Percentiles rank a stretch among this genome's conserved stretches.
These are phyloP conservation scores for Saccharomycopsis sp. DNA, from an alignment of 805 yeast genomes.

Conservation along the genomic window DNA sequence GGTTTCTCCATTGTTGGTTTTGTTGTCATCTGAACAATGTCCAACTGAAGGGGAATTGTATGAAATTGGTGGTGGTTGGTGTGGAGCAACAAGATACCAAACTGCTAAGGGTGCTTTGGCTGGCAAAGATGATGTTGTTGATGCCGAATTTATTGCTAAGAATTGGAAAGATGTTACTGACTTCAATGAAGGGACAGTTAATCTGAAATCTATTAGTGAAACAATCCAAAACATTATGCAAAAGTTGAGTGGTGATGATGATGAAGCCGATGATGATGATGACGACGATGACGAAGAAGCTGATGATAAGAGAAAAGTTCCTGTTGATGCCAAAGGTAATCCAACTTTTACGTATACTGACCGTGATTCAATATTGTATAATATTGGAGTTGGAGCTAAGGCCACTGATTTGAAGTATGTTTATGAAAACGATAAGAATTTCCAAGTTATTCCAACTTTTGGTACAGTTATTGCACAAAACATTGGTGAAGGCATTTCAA, in stretches of 20 bases:
- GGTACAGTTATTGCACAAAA: slow-evolving; percentile 65
- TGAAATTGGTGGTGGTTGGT: slow-evolving; percentile 97
- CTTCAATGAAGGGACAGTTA: slow-evolving; percentile 34
- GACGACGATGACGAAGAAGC: slow-evolving; percentile 41
- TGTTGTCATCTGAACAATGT: slow-evolving; percentile 67
- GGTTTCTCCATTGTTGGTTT: slow-evolving; percentile 85
- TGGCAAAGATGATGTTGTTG: slow-evolving; percentile 34
- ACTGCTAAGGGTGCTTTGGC: slow-evolving; percentile 78
- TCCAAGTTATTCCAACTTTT: slow-evolving; percentile 82
- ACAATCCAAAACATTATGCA: slow-evolving; percentile 72
- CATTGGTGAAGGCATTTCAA: slow-evolving; percentile 28
- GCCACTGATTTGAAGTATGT: slow-evolving; percentile 69
- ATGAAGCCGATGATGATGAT: slow-evolving; percentile 36
- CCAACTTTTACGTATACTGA: slow-evolving; percentile 50
- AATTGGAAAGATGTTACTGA: slow-evolving; percentile 61
- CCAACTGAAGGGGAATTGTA: slow-evolving; percentile 74
- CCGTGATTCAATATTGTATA: slow-evolving; percentile 74
- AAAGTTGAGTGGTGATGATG: slow-evolving; percentile 43
- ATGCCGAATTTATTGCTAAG: slow-evolving; percentile 66
- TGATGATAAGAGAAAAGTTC: slow-evolving; percentile 40
- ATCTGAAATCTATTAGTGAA: slow-evolving; percentile 58
- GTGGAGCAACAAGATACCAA: slow-evolving; percentile 92
- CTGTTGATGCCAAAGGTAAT: slow-evolving; percentile 35
- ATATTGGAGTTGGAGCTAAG: slow-evolving; percentile 82
- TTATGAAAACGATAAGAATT: slow-evolving; percentile 69